phyloP scores from a whole-genome alignment of 2,329 filamentous ascomycete species.

The Colletotrichum horii region DNA sequence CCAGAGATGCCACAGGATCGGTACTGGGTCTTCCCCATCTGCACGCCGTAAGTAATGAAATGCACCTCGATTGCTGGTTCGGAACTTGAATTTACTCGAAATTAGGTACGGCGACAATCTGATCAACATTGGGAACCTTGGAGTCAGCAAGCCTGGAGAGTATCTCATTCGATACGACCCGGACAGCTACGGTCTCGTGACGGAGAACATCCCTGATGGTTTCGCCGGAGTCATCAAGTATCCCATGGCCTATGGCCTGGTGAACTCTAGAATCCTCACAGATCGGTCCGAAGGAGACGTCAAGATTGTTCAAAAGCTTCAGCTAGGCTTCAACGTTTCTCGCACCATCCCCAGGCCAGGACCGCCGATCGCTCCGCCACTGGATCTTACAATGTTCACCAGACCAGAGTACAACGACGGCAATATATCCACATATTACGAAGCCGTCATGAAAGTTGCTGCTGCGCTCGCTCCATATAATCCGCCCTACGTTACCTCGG shows the following conservation, averaged over 20 bases:
- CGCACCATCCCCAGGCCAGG: neutral
- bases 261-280: neutral
- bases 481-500: neutral
- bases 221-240: neutral
- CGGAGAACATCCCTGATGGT: neutral
- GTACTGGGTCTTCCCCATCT: neutral
- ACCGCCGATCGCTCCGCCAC: neutral
- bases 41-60: neutral
- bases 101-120: neutral
- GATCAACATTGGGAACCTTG: neutral
- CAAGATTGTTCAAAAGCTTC: neutral
- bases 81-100: neutral
- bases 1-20: neutral
- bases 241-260: rapidly evolving
- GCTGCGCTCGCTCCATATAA: neutral
- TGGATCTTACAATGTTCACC: neutral
- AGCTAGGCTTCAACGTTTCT: neutral
- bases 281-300: neutral
- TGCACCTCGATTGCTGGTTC: neutral
- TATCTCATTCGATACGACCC: neutral
- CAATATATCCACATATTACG: neutral
- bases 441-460: neutral
- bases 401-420: neutral
- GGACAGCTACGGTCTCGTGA: neutral
- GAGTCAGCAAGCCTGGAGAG: neutral